Evolutionary conservation across 2,329 filamentous ascomycete genomes (phyloP), one percentile per base, ranked within the genome.

Genomic region (Phialocephala sp.): DNA sequence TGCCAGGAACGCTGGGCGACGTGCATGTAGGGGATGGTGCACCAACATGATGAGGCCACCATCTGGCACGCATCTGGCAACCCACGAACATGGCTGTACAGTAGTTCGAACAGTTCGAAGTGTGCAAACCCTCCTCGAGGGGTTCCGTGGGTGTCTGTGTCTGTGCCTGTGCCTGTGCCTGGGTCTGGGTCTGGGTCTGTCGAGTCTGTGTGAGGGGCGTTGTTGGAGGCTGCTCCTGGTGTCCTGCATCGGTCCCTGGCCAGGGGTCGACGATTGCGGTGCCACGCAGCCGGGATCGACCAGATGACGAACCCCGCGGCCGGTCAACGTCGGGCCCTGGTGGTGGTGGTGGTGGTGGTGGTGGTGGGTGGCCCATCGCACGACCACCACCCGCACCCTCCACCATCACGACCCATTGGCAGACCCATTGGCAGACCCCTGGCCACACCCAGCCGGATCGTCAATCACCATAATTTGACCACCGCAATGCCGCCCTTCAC

Each of bases 201-300:
- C n/a, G n/a, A n/a, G 45, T 24, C 20, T n/a, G 45, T 50, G 45
- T 24, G 45, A 50, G n/a, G 45, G 45, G n/a, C n/a, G n/a, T n/a
- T n/a, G n/a, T n/a, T n/a, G n/a, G 12, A 18, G 37, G 37, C 11
- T 18, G 9, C 11, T 41, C 27, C 27, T 3, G 3, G 3, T 32
- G 27, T 32, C 27, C 27, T 32, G 27, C 27, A 32, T 32, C 27
- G 27, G 27, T 32, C 27, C 27, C 27, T 32, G 27, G 27, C 27
- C 27, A 32, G 37, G 37, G 9, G 45, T 14, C 11, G 20, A 22
- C 15, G 20, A 32, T 22, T 22, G 37, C 11, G 59, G 52, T 58
- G 61, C 61, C 55, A 52, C 61, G 41, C 61, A 39, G 61, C 36
- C 41, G 61, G 60, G 27, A 56, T 47, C 52, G 18, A 12, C n/a